phyloP scores from a whole-genome alignment of 257 asterid species.

The Nicotiana obtusifolia region DNA sequence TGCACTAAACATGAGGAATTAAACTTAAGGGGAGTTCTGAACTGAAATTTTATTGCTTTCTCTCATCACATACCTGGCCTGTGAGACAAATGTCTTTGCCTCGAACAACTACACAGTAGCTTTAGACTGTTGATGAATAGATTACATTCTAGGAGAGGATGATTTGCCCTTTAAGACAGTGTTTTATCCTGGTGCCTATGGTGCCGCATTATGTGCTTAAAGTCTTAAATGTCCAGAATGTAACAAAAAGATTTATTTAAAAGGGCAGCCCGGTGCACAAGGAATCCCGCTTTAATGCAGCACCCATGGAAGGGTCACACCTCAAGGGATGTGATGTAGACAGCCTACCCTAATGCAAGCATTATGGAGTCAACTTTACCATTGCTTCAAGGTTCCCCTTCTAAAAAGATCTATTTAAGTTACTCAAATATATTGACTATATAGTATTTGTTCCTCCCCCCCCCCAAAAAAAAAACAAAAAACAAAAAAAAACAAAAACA shows the following conservation, averaged over 20 bases:
- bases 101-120: background rate
- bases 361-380: too few species aligned
- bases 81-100: background rate
- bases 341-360: too few species aligned
- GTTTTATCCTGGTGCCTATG: background rate
- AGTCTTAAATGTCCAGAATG: background rate
- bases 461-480: too few species aligned
- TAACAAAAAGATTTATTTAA: background rate
- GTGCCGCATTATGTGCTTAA: background rate
- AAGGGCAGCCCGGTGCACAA: too few species aligned
- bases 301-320: too few species aligned
- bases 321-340: too few species aligned
- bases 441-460: background rate
- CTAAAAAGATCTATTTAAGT: too few species aligned
- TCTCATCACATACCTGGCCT: background rate
- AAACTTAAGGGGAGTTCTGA: background rate
- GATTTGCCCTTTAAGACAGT: background rate
- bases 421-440: too few species aligned
- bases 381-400: too few species aligned
- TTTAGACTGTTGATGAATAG: background rate
- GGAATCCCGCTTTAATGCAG: too few species aligned
- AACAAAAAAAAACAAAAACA: too few species aligned
- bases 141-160: background rate
- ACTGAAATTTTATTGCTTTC: background rate
- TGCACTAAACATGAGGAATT: background rate